Evolutionary conservation across 768 basidiomycete species (phyloP).

Genomic region (Cyclocybe aegerita): DNA sequence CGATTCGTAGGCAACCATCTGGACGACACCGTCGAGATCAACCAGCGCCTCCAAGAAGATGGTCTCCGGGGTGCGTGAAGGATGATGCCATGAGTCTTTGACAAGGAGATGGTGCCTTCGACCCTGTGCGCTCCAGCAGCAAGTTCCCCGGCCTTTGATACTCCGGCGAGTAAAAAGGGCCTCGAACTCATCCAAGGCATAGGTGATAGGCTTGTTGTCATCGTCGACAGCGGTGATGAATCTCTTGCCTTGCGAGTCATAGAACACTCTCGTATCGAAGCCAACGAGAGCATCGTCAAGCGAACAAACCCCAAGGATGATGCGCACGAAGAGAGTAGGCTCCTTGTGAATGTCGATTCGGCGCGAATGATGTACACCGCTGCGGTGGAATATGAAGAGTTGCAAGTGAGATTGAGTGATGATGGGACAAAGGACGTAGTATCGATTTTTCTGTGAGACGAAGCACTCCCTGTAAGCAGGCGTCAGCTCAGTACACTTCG

Average conservation of each 20-base stretch:
- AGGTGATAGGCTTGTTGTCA: background rate
- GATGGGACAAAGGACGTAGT: conserved; percentile 11
- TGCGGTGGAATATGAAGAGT: conserved; percentile 17
- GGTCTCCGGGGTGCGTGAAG: conserved; percentile 3
- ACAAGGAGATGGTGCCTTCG: conserved; percentile 4
- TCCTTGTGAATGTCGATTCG: conserved; percentile 15
- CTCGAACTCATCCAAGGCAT: background rate
- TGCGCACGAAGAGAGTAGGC: conserved; percentile 13
- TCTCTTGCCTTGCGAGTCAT: conserved; percentile 1
- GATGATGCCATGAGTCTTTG: conserved; percentile 20
- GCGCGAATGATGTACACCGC: conserved; percentile 9
- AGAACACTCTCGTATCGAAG: conserved; percentile 17
- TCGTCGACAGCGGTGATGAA: background rate
- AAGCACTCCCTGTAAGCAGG: conserved; percentile 9
- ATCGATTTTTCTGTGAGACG: conserved; percentile 18
- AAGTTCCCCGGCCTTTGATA: conserved; percentile 18
- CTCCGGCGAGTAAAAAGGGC: conserved; percentile 9
- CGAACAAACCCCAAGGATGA: conserved; percentile 17
- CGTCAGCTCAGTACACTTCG: background rate
- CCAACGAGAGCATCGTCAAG: conserved; percentile 14
- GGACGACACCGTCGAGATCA: conserved; percentile 13
- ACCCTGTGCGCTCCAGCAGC: conserved; percentile 16
- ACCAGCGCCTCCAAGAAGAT: conserved; percentile 4
- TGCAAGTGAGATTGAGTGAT: conserved; percentile 9
- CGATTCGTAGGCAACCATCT: conserved; percentile 12